A percentile compares a stretch with the other conserved stretches of the same genome.
phyloP scores from a whole-genome alignment of 441 rosid species.

The Pelargonium exstipulatum region DNA sequence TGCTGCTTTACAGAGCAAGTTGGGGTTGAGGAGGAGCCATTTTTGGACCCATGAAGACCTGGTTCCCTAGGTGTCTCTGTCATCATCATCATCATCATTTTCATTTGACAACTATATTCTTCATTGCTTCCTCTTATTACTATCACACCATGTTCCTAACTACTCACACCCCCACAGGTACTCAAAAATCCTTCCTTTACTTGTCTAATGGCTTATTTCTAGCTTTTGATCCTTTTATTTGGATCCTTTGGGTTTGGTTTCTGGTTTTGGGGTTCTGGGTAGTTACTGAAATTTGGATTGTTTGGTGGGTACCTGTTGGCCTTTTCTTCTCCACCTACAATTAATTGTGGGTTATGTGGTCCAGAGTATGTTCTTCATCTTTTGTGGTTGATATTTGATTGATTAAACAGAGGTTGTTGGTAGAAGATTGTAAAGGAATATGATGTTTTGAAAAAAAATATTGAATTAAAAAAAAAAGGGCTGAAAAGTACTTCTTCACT shows the following conservation, averaged over 20 bases:
- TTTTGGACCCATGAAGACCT: constrained; percentile 29
- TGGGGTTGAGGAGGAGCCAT: neutral
- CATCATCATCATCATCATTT: neutral
- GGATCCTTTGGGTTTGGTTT: too few relatives aligned
- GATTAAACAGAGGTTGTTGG: neutral
- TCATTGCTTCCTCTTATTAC: too few relatives aligned
- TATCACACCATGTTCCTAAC: constrained; percentile 15
- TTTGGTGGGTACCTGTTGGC: neutral
- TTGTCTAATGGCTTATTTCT: neutral
- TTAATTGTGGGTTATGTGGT: neutral
- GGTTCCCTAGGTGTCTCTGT: constrained; percentile 9
- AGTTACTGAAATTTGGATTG: neutral
- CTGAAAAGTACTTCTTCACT: neutral
- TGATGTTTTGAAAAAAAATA: neutral
- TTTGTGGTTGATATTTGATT: neutral
- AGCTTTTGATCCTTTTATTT: neutral
- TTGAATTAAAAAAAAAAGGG: too few relatives aligned
- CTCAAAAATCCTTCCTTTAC: neutral
- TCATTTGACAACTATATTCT: too few relatives aligned
- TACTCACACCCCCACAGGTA: constrained; percentile 9
- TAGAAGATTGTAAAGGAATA: neutral
- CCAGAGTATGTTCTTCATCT: neutral
- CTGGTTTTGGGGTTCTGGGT: neutral
- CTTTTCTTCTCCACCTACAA: neutral
- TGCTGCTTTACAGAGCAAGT: constrained; percentile 37